Evolutionary conservation across 352 stramenopile genomes (phyloP).

Genomic region (Phytophthora pistaciae): DNA sequence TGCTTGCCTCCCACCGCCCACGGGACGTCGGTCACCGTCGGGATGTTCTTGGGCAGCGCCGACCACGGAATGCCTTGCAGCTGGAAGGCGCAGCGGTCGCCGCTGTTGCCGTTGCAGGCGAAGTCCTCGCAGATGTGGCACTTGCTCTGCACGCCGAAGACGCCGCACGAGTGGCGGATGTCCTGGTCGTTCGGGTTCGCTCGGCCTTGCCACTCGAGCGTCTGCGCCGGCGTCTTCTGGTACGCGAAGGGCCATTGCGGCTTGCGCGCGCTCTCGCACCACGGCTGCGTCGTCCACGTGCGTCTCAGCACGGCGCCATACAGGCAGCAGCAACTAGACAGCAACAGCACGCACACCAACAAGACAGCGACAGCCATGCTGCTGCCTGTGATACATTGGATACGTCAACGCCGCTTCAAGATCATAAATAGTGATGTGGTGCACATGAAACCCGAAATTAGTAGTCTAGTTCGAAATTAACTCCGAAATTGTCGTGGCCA

Average conservation of each 20-base stretch:
- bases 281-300: conserved; percentile 87
- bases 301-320: conserved; percentile 78
- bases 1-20: conserved; percentile 92
- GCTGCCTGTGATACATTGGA: conserved; percentile 12
- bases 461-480: neutral
- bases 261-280: conserved; percentile 85
- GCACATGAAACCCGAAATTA: neutral
- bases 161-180: conserved; percentile 91
- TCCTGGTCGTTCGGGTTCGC: conserved; percentile 92
- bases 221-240: conserved; percentile 78
- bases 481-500: conserved; percentile 8
- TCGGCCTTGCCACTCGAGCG: conserved; percentile 90
- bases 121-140: conserved; percentile 95
- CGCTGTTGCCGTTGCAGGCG: conserved; percentile 57
- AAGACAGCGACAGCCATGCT: neutral
- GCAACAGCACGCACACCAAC: conserved; percentile 4
- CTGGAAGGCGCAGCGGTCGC: conserved; percentile 88
- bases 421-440: conserved; percentile 11
- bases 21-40: conserved; percentile 92
- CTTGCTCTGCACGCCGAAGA: conserved; percentile 92
- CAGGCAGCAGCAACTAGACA: neutral
- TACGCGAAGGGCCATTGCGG: conserved; percentile 96
- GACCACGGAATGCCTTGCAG: conserved; percentile 91
- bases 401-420: conserved; percentile 27
- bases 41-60: conserved; percentile 88